Base-by-base conservation (phyloP, 2,329 filamentous ascomycete genomes). In the Juglanconis oblonga region DNA sequence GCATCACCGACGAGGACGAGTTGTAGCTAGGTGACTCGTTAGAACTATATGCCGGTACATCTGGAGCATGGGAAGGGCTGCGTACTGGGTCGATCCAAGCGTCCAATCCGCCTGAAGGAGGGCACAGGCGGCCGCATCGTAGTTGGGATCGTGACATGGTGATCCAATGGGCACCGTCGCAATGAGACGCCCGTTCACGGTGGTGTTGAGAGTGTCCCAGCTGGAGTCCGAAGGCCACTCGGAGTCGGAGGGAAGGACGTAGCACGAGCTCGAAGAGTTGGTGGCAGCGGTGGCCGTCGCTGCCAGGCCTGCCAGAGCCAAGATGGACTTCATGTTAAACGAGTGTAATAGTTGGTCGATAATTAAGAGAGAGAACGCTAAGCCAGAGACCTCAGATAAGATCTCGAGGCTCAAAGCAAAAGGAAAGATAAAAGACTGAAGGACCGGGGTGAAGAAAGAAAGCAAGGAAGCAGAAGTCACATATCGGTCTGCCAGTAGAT, bases 141-240 rank as follows among this genome's bases (percentile, higher is more conserved):
- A 81, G 24, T 60, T 64, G 1, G 67, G 72, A 17, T 71, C 68
- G 63, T 83, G 79, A 61, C 80, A 83, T 1, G 75, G 69, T 1
- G 72, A 64, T 5, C 74, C 82, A 14, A 83, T 67, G 3, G 82
- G 81, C 0, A 78, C 68, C 0, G 78, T 82, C 2, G 74, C 73
- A 13, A 85, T 72, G 42, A 85, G 70, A 13, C 71, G 72, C 3
- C 82, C 82, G 10, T 70, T 69, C n/a, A 85, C 69, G 2, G 80
- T 78, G 17, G 67, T 48, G 65, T 85, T 85, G 62, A 85, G 74
- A 2, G 62, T 55, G 13, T 66, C 63, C 81, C 81, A 85, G 17
- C 68, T 67, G 14, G 64, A 36, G 3, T 57, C 24, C 1, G 72
- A 70, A 1, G 82, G 82, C 82, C 82, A 85, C 13, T 17, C 44